Conservation (phyloP, 495 filamentous ascomycete species). For the Viridothelium virens region DNA sequence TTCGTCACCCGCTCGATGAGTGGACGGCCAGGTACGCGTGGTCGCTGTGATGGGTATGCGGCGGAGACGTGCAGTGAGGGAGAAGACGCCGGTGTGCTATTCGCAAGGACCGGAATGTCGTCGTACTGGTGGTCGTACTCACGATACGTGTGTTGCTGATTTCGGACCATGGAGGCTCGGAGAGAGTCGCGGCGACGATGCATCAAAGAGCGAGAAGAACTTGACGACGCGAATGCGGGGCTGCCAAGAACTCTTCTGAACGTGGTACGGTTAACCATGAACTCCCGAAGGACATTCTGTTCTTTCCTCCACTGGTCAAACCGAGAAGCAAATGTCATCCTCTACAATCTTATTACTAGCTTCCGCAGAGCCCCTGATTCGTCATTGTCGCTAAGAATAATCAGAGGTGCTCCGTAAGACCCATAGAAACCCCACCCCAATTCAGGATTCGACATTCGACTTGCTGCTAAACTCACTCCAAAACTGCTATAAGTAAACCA, state of each 20-base stretch:
- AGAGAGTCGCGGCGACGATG: slow-evolving; percentile 5
- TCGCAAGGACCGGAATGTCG: not conserved
- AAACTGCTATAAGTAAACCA: no score
- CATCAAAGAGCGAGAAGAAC: not conserved
- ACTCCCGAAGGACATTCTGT: not conserved
- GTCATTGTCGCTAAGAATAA: not conserved
- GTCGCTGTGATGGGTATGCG: not conserved
- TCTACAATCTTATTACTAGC: not conserved
- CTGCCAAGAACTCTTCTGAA: not conserved
- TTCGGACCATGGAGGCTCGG: not conserved
- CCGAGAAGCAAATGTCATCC: no score
- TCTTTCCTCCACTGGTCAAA: no score
- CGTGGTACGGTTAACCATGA: not conserved
- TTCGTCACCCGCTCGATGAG: slow-evolving; percentile 10
- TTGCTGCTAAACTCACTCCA: no score
- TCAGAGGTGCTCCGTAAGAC: not conserved
- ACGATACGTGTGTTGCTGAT: not conserved
- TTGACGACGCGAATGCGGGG: not conserved
- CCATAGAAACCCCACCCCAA: no score
- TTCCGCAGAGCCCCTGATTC: not conserved
- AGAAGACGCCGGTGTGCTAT: not conserved
- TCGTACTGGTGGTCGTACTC: slow-evolving; percentile 10
- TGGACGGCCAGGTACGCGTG: not conserved
- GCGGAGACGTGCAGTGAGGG: not conserved
- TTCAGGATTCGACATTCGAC: no score